Conservation (phyloP, 176 grass and related monocot genomes). For the Luzula sylvatica region DNA sequence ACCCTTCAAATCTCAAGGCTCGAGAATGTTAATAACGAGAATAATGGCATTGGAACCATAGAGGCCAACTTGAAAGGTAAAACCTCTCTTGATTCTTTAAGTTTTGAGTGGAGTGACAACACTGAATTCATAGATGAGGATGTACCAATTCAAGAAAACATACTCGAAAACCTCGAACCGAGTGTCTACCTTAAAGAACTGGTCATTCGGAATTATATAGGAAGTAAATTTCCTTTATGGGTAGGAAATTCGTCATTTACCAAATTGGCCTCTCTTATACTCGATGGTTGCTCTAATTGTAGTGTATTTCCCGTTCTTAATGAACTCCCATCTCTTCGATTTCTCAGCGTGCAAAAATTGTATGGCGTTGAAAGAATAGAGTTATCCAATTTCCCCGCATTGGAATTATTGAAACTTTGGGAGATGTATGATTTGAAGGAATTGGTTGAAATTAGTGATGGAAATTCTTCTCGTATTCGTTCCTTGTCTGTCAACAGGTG, state of each 20-base stretch:
- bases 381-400: neutral
- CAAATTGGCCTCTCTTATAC: conserved; percentile 9
- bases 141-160: neutral
- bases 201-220: conserved; percentile 14
- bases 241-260: conserved; percentile 3
- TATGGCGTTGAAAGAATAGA: conserved; percentile 13
- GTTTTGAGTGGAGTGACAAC: conserved; percentile 1
- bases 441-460: conserved; percentile 1
- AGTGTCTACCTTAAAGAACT: conserved; percentile 20
- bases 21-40: neutral
- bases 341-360: conserved; percentile 10
- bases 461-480: conserved; percentile 16
- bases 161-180: conserved; percentile 19
- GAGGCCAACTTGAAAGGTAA: conserved; percentile 22
- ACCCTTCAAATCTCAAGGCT: conserved; percentile 14
- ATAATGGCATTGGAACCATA: neutral
- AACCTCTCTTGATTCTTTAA: neutral
- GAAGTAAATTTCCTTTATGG: conserved; percentile 23
- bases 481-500: conserved; percentile 20
- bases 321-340: conserved; percentile 15
- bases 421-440: conserved; percentile 29
- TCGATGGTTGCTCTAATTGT: conserved; percentile 22
- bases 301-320: conserved; percentile 7
- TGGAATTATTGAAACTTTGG: conserved; percentile 18
- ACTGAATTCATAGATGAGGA: neutral